Evolutionary conservation across 805 yeast genomes (phyloP).

Genomic region (Schizosaccharomyces cryophilus): DNA sequence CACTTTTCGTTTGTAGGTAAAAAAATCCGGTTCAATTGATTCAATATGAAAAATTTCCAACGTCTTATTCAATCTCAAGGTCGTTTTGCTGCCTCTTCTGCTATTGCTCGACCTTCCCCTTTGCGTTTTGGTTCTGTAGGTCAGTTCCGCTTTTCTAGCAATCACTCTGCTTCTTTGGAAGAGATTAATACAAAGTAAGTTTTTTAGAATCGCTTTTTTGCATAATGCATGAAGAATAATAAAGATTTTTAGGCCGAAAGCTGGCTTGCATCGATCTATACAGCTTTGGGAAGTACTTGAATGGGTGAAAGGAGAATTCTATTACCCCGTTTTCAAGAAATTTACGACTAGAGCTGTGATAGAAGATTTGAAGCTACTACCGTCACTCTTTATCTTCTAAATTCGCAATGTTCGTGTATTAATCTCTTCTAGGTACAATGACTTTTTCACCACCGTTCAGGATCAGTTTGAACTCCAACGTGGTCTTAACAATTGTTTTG

Average conservation of each 20-base stretch:
- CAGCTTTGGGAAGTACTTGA: no score
- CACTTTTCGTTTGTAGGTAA: background rate
- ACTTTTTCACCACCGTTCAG: slow-evolving; percentile 85
- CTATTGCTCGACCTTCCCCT: background rate
- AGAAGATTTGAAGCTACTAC: background rate
- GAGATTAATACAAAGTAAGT: background rate
- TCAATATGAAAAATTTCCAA: background rate
- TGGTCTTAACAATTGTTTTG: slow-evolving; percentile 90
- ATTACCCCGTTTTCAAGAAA: no score
- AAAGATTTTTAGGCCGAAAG: no score
- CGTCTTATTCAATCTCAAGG: background rate
- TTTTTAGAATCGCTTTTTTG: background rate
- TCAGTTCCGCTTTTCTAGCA: background rate
- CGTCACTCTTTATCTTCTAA: background rate
- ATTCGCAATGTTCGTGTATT: background rate
- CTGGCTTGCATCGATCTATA: no score
- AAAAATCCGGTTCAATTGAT: background rate
- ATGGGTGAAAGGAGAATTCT: no score
- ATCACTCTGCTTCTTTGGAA: background rate
- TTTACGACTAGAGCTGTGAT: no score
- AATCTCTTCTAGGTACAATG: slow-evolving; percentile 40
- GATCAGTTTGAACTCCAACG: slow-evolving; percentile 71
- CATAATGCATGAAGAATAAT: background rate
- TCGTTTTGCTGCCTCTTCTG: background rate
- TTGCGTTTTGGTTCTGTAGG: background rate